Conservation (phyloP, 2,329 filamentous ascomycete species). For the Pyrenochaeta sp. region DNA sequence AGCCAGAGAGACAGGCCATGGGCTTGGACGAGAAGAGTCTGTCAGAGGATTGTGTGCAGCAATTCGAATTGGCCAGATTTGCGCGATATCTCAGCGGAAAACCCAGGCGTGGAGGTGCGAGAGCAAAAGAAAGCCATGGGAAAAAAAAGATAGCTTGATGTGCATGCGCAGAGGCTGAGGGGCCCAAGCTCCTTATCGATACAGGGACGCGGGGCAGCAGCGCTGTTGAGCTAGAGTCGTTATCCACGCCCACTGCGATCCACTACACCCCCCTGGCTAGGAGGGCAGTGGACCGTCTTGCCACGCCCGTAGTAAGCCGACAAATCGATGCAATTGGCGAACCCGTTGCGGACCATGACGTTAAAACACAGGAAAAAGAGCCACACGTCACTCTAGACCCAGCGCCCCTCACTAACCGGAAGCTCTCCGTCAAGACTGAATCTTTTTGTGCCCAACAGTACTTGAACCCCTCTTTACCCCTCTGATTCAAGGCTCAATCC, state of each 20-base stretch:
- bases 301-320: slow-evolving; percentile 31
- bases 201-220: slow-evolving; percentile 4
- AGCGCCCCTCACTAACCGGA: slow-evolving; percentile 39
- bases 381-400: slow-evolving; percentile 39
- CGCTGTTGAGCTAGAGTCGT: slow-evolving; percentile 10
- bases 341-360: slow-evolving; percentile 29
- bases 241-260: slow-evolving; percentile 19
- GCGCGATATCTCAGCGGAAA: background rate
- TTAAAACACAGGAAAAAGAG: slow-evolving; percentile 15
- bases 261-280: slow-evolving; percentile 31
- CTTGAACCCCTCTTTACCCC: slow-evolving; percentile 45
- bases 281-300: slow-evolving; percentile 16
- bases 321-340: slow-evolving; percentile 27
- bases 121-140: slow-evolving; percentile 6
- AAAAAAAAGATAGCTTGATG: slow-evolving; percentile 3
- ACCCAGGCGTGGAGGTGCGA: slow-evolving; percentile 12
- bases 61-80: background rate
- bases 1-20: too few relatives aligned
- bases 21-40: background rate
- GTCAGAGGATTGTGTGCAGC: background rate
- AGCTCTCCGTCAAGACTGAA: slow-evolving; percentile 27
- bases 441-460: slow-evolving; percentile 33
- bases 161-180: background rate
- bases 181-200: slow-evolving; percentile 21
- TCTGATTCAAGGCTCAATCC: slow-evolving; percentile 14